Percentiles rank a stretch among this genome's conserved stretches.
Conservation (phyloP, 495 filamentous ascomycete genomes). For the Sabuloglossum arenarium region DNA sequence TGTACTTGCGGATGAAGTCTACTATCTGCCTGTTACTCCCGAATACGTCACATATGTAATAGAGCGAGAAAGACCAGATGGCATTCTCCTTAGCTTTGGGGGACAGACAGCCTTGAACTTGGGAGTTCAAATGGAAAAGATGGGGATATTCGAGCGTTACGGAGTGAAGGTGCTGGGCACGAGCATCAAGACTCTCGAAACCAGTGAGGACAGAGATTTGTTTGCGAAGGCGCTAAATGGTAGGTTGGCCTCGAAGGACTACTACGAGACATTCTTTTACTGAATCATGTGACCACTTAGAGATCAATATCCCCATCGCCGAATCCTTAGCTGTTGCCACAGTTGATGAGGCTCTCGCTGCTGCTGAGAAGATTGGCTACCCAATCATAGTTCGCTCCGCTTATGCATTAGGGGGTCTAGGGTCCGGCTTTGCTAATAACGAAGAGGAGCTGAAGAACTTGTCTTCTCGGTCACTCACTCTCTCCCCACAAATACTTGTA, state of each 20-base stretch:
- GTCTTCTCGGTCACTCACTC: constrained; percentile 75
- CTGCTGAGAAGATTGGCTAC: constrained; percentile 73
- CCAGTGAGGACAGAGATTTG: constrained; percentile 86
- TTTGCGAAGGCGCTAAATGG: constrained; percentile 67
- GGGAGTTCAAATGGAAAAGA: constrained; percentile 91
- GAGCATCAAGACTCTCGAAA: constrained; percentile 80
- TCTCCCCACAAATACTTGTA: constrained; percentile 92
- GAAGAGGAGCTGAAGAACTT: constrained; percentile 81
- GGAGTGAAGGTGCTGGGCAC: constrained; percentile 90
- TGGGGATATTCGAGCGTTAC: constrained; percentile 87
- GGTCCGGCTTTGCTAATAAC: constrained; percentile 92
- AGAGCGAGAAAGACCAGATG: constrained; percentile 74
- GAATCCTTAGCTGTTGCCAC: constrained; percentile 82
- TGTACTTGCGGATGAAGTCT: constrained; percentile 92
- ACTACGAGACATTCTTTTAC: background rate
- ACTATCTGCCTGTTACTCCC: constrained; percentile 91
- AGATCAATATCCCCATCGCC: constrained; percentile 94
- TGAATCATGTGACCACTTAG: constrained; percentile 21
- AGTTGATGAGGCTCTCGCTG: constrained; percentile 74
- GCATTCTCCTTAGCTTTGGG: constrained; percentile 90
- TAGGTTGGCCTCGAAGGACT: background rate
- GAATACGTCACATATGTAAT: constrained; percentile 98
- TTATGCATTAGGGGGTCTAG: constrained; percentile 86
- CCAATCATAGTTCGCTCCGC: constrained; percentile 95
- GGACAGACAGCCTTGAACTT: constrained; percentile 93